Evolutionary conservation across 1,139 yeast species (phyloP).

Genomic region (Meyerozyma athensensis): DNA sequence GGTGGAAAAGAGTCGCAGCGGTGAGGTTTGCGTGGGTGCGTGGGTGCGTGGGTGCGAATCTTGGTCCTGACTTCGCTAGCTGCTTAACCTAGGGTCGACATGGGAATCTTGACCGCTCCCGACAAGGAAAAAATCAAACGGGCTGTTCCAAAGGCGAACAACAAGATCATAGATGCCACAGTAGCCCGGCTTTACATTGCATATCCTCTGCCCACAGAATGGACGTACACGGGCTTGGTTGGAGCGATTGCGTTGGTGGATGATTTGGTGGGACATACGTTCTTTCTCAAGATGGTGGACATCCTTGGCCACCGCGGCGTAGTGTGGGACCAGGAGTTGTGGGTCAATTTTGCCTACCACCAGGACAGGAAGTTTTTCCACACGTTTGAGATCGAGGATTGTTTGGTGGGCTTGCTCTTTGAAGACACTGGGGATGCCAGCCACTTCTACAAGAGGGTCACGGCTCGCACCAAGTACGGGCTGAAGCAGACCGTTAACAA

Average conservation of each 20-base stretch:
- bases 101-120: constrained; percentile 59
- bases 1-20: neutral
- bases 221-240: constrained; percentile 84
- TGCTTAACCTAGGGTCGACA: constrained; percentile 14
- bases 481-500: constrained; percentile 81
- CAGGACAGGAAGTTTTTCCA: constrained; percentile 96
- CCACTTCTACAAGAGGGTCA: constrained; percentile 74
- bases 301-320: constrained; percentile 79
- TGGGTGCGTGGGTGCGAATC: neutral
- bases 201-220: constrained; percentile 71
- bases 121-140: constrained; percentile 89
- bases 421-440: constrained; percentile 88
- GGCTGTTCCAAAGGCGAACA: constrained; percentile 81
- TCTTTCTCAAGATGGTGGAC: constrained; percentile 84
- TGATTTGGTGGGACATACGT: constrained; percentile 91
- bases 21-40: neutral
- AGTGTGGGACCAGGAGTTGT: constrained; percentile 94
- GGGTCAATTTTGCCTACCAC: constrained; percentile 79
- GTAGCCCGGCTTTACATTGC: constrained; percentile 88
- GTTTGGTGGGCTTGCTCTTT: constrained; percentile 82
- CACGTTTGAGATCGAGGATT: constrained; percentile 88
- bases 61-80: neutral
- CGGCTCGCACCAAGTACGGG: constrained; percentile 74
- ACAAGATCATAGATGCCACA: constrained; percentile 85
- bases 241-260: constrained; percentile 89